Evolutionary conservation across 2,329 filamentous ascomycete species (phyloP).

Genomic region (Trichoderma sp.): DNA sequence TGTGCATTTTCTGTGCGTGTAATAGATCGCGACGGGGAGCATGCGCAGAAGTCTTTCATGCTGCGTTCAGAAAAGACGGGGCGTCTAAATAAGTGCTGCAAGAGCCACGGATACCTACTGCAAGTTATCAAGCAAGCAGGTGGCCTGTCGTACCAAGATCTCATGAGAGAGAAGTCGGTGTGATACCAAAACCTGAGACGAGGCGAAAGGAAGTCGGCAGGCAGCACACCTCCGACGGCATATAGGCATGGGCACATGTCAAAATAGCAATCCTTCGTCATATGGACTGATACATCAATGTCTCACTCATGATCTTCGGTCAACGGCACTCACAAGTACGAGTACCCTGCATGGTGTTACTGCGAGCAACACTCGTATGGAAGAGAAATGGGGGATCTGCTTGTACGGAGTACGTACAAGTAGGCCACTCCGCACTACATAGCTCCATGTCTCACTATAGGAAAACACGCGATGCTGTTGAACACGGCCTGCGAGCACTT

Average conservation of each 20-base stretch:
- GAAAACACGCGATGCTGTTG: not conserved
- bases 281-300: conserved; percentile 12
- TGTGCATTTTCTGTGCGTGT: too few species aligned
- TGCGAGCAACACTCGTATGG: not conserved
- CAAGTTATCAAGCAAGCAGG: conserved; percentile 6
- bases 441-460: not conserved
- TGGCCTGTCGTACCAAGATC: conserved; percentile 7
- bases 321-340: not conserved
- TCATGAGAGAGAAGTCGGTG: conserved; percentile 21
- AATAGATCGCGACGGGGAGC: conserved; percentile 7
- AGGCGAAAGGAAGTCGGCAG: not conserved
- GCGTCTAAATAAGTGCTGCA: not conserved
- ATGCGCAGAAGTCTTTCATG: conserved; percentile 5
- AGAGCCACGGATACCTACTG: conserved; percentile 5
- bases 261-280: conserved; percentile 10
- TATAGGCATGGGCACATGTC: conserved; percentile 1
- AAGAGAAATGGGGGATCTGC: not conserved
- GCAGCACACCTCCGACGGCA: not conserved
- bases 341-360: not conserved
- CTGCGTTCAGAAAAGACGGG: not conserved
- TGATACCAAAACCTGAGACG: not conserved
- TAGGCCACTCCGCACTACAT: not conserved
- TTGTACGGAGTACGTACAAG: not conserved
- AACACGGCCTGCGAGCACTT: conserved; percentile 24
- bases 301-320: conserved; percentile 12